Evolutionary conservation across 495 filamentous ascomycete genomes (phyloP).

Genomic region (Penicillium macrosclerotiorum): DNA sequence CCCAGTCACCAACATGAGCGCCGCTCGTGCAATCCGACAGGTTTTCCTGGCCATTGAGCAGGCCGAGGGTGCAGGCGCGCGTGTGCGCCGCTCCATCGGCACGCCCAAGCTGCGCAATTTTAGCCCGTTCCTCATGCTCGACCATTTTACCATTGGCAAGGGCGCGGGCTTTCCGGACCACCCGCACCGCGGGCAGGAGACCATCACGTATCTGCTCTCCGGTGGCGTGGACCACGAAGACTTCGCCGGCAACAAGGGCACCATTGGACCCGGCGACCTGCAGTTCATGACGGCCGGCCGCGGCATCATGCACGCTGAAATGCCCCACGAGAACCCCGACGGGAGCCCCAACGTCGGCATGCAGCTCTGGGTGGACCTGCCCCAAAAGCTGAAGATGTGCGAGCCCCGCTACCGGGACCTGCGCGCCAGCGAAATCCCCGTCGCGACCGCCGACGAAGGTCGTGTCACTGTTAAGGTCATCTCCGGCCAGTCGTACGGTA

Average conservation of each 20-base stretch:
- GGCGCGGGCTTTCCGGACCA: constrained; percentile 91
- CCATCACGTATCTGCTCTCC: constrained; percentile 84
- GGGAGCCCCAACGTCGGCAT: constrained; percentile 80
- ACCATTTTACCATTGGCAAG: constrained; percentile 80
- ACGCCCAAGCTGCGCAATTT: constrained; percentile 81
- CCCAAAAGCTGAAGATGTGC: constrained; percentile 74
- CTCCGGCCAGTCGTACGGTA: constrained; percentile 74
- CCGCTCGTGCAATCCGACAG: constrained; percentile 73
- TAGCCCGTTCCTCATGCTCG: constrained; percentile 94
- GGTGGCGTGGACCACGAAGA: constrained; percentile 94
- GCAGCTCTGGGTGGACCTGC: constrained; percentile 94
- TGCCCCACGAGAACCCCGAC: constrained; percentile 79
- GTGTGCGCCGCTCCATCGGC: constrained; percentile 86
- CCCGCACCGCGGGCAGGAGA: constrained; percentile 74
- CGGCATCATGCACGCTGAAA: constrained; percentile 95
- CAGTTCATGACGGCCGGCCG: constrained; percentile 97
- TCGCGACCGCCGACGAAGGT: constrained; percentile 62
- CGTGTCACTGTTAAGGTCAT: constrained; percentile 86
- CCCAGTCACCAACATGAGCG: constrained; percentile 55
- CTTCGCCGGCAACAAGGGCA: constrained; percentile 85
- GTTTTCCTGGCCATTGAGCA: constrained; percentile 83
- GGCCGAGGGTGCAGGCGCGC: constrained; percentile 84
- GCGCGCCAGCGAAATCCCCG: constrained; percentile 71
- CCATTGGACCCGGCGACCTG: constrained; percentile 79
- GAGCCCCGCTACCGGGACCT: constrained; percentile 93